Base-by-base conservation (phyloP, 2,329 filamentous ascomycete genomes). In the Bimuria novae-zelandiae region DNA sequence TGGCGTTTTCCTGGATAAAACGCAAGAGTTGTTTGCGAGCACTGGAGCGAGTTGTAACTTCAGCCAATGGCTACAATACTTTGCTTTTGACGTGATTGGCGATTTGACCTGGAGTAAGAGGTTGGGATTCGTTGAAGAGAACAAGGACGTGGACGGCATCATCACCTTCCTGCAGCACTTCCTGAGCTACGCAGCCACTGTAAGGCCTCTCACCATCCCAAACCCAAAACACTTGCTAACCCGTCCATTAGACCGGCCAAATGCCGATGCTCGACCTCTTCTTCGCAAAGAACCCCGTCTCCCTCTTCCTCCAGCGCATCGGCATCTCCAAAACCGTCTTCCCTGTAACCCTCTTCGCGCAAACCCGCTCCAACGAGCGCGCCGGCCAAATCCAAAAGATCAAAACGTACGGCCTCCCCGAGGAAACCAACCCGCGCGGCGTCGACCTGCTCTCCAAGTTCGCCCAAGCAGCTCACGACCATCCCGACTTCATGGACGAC, bases 61-160 rank as follows among this genome's bases (percentile, higher is more conserved):
- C 51, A 84, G 84, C 1, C 77, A 80, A 52, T 92, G 89, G 89
- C 75, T 92, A 52, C 89, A 92, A 65, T 92, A 86, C 68, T 92
- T 89, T 61, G 89, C 89, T 0, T 92, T 92, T 64, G 89, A 92
- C 66, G 89, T 92, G 12, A 91, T 91, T 56, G 88, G 88, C 5
- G 86, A 89, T 56, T 83, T 92, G 64, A 91, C 88, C 0, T 92
- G 89, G 74, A 86, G 84, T 69, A 89, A 89, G 69, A 80, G 87
- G 0, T 82, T 91, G 52, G 89, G 89, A 0, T 92, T 92, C 59
- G 75, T 92, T 1, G 88, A 92, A 70, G 81, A 83, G 66, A 87
- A 90, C 45, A 80, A 86, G 65, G 89, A 92, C 57, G 84, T 92
- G 11, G 88, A 90, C 56, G 88, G 88, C 0, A 91, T 92, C 46